Evolutionary conservation across 2,329 filamentous ascomycete genomes (phyloP), one percentile per base, ranked within the genome.

Genomic region (Lecanicillium sp.): DNA sequence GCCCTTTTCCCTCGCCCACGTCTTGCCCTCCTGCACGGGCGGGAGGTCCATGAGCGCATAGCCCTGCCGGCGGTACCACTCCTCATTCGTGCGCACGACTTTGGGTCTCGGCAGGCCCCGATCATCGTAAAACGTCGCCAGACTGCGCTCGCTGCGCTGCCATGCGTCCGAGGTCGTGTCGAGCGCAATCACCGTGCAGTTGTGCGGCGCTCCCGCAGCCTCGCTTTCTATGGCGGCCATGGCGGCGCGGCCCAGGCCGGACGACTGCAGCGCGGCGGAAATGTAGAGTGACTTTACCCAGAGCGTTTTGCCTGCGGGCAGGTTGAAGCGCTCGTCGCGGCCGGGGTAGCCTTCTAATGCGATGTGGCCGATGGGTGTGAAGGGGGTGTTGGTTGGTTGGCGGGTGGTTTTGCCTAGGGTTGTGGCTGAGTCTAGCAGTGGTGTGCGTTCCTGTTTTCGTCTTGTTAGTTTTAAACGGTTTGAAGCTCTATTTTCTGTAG

Each of bases 281-380:
- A 68, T 54, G 48, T 62, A 68, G 14, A 68, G 54, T 6, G 55
- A 56, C 36, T 62, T 61, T 20, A 66, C 48, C 62, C 63, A 67
- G 25, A 60, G 49, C 4, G 58, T 59, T n/a, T n/a, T 25, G 11
- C 47, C 51, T 12, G 48, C 43, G 14, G 56, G 54, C 25, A 64
- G 51, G 17, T 49, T 52, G 28, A 64, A 50, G 33, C 50, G 39
- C 27, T 37, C 40, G 40, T 64, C 53, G 11, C 55, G 49, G 3
- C 56, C 50, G 3, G 55, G 46, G 15, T 56, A 54, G 14, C 52
- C 34, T 31, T 63, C 59, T 4, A 68, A 49, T 7, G 57, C 59
- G 14, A 64, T 52, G 49, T 68, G 64, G 10, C 65, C 64, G 35
- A 66, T 52, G n/a, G 65, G 62, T 5, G 50, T 40, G 46, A 65